A percentile compares a stretch with the other conserved stretches of the same genome.
phyloP scores from a whole-genome alignment of 495 filamentous ascomycete species.

The Tuber borchii region DNA sequence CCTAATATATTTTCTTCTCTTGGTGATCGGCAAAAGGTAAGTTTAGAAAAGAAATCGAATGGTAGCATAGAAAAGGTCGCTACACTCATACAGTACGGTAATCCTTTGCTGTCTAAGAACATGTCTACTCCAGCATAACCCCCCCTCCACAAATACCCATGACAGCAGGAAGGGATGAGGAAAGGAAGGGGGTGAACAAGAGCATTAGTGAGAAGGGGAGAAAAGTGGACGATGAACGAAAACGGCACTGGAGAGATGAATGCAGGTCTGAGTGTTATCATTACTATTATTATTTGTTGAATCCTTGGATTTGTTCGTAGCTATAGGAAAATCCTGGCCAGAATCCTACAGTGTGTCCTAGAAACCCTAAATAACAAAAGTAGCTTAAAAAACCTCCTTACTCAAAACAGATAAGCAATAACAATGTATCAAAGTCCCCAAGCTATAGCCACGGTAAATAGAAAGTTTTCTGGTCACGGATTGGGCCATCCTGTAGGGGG shows the following conservation, averaged over 20 bases:
- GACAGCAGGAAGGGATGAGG: not conserved
- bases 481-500: no score
- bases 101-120: not conserved
- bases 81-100: not conserved
- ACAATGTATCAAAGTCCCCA: no score
- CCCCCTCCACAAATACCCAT: not conserved
- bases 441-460: no score
- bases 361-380: no score
- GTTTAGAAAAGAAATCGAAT: not conserved
- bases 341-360: no score
- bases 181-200: not conserved
- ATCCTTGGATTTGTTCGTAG: no score
- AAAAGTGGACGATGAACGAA: not conserved
- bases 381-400: no score
- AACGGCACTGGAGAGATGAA: not conserved
- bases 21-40: not conserved
- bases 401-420: no score
- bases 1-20: not conserved
- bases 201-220: not conserved
- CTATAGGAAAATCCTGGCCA: no score
- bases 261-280: not conserved
- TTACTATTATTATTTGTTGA: no score
- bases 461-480: no score
- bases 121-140: not conserved
- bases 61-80: not conserved